Evolutionary conservation across 2,329 filamentous ascomycete genomes (phyloP), one percentile per base, ranked within the genome.

Genomic region (Dryadomyces quercus-mongolicae): DNA sequence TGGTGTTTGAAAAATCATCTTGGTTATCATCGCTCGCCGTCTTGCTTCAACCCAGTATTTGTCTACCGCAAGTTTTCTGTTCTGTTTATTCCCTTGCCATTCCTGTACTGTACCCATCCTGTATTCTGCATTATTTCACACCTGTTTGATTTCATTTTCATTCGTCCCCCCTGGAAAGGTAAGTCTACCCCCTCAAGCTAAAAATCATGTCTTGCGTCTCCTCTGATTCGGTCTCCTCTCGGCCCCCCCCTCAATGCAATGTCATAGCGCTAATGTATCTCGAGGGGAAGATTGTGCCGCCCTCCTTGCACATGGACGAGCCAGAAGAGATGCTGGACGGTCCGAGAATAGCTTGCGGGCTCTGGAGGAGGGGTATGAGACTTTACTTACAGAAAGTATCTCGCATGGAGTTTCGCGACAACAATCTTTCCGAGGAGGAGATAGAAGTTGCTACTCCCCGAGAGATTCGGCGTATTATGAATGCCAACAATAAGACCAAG

Each of bases 381-480:
- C 43, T 54, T 4, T 21, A 13, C 3, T 2, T 12, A 12, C 18
- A 36, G 10, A 9, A 5, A 5, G 46, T 51, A 48, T 44, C 55
- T 4, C 43, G 50, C 3, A 2, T 43, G 18, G 49, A 54, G 40
- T 57, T 18, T 45, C 43, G 53, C 12, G 57, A 58, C 2, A 44
- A 36, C 12, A n/a, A 38, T 5, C 49, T 58, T 18, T 36, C 55
- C 3, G 5, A 22, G 1, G 43, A 12, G 15, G 57, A 58, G 49
- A n/a, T 40, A 15, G 34, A 18, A 0, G 54, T 58, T n/a, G 54
- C 57, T 2, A 31, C 25, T 4, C 25, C 25, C 8, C 25, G 25
- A 2, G 57, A 59, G 49, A 52, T 57, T 31, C 8, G 4, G 8
- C 4, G 8, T 5, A 31, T 31, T 31, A 31, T 31, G 25, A 31